A percentile compares a stretch with the other conserved stretches of the same genome.
These are phyloP conservation scores for Globisporangium emineosum DNA, from an alignment of 352 stramenopile genomes.

Conservation along the genomic window DNA sequence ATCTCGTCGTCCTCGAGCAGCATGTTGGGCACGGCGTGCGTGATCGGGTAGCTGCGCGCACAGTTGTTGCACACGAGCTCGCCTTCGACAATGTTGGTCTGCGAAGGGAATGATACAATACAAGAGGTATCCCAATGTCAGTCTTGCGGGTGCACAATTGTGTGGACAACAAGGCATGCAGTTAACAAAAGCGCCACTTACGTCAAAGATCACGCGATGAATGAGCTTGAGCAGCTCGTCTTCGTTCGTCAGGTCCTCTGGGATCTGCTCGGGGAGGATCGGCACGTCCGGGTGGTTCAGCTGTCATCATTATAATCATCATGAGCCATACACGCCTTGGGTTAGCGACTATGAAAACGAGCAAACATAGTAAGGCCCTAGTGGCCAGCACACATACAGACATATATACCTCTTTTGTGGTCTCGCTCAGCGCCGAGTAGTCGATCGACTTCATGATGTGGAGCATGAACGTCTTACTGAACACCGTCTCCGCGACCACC, in stretches of 20 bases:
- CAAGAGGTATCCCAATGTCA: neutral
- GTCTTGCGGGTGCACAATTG: neutral
- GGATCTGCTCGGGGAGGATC: slow-evolving; percentile 61
- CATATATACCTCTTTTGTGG: slow-evolving; percentile 64
- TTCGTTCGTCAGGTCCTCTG: slow-evolving; percentile 46
- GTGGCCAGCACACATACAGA: neutral
- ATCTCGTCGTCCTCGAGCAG: slow-evolving; percentile 85
- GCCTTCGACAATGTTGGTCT: slow-evolving; percentile 85
- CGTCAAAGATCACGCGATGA: slow-evolving; percentile 79
- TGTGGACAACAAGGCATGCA: neutral
- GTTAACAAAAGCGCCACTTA: slow-evolving; percentile 25
- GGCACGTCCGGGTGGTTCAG: slow-evolving; percentile 80
- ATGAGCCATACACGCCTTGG: neutral
- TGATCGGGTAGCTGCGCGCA: slow-evolving; percentile 70
- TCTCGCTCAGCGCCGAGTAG: slow-evolving; percentile 70
- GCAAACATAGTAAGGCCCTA: neutral
- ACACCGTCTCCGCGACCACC: slow-evolving; percentile 75
- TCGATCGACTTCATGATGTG: slow-evolving; percentile 88
- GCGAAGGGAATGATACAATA: neutral
- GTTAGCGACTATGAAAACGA: neutral
- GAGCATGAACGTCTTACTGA: slow-evolving; percentile 82
- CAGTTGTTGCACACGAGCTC: slow-evolving; percentile 86
- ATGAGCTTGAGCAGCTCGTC: slow-evolving; percentile 75
- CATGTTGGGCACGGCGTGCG: slow-evolving; percentile 84
- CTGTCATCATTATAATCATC: slow-evolving; percentile 21